A percentile compares a stretch with the other conserved stretches of the same genome.
Conservation (phyloP, 768 basidiomycete genomes). For the Pulveroboletus ravenelii region DNA sequence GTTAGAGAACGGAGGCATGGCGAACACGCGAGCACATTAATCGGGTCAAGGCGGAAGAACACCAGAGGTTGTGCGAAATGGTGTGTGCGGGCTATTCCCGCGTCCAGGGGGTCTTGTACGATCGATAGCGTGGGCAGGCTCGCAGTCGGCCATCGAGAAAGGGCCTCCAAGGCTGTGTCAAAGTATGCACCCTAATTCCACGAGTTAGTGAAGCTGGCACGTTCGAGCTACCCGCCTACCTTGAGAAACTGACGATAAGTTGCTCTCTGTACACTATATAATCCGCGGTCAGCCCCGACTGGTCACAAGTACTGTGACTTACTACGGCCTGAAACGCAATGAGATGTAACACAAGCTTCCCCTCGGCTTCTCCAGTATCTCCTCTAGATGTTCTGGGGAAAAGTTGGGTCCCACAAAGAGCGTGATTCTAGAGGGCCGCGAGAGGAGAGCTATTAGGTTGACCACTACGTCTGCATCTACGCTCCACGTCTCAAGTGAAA, state of each 20-base stretch:
- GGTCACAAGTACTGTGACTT: slow-evolving; percentile 25
- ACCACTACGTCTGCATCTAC: slow-evolving; percentile 73
- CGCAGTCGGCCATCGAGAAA: slow-evolving; percentile 57
- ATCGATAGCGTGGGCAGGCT: slow-evolving; percentile 50
- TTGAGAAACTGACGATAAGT: slow-evolving; percentile 81
- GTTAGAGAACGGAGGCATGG: slow-evolving; percentile 41
- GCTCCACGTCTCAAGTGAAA: slow-evolving; percentile 59
- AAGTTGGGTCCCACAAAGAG: slow-evolving; percentile 76
- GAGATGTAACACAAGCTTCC: slow-evolving; percentile 47
- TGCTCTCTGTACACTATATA: slow-evolving; percentile 56
- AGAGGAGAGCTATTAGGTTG: slow-evolving; percentile 59
- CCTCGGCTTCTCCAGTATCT: slow-evolving; percentile 53
- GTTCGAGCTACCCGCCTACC: slow-evolving; percentile 30
- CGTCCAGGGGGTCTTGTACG: slow-evolving; percentile 58
- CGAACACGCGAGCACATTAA: slow-evolving; percentile 46
- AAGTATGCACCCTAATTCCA: slow-evolving; percentile 71
- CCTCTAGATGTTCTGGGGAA: slow-evolving; percentile 75
- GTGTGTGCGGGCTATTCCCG: slow-evolving; percentile 31
- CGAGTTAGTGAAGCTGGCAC: not conserved
- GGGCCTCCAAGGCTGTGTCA: slow-evolving; percentile 59
- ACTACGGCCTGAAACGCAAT: slow-evolving; percentile 83
- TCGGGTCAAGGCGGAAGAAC: slow-evolving; percentile 65
- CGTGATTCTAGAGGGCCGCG: slow-evolving; percentile 44
- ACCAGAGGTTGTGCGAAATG: slow-evolving; percentile 84
- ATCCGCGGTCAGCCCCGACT: slow-evolving; percentile 2